Base-by-base conservation (phyloP, 164 flowering plant species). In the Piper betle region DNA sequence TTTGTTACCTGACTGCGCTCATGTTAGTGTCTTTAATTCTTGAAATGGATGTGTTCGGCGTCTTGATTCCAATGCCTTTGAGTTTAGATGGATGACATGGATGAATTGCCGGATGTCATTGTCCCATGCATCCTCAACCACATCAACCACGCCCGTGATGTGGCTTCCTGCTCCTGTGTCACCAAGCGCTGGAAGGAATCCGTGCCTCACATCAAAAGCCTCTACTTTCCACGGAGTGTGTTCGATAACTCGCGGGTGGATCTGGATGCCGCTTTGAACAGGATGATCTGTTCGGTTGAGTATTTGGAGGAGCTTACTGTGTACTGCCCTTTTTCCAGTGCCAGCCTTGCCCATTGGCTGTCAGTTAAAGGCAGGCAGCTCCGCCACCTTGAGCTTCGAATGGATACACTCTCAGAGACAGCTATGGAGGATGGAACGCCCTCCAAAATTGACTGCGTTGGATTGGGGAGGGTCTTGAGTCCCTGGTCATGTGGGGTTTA, bases 401-500 rank as follows among this genome's bases (percentile, higher is more conserved):
- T 91, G 81, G 95, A 90, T 59, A 82, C 72, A 63, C 71, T 85
- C 46, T 17, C 52, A 13, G 83, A 83, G 13, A 72, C 72, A 50
- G 64, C 69, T 12, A 37, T 39, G 11, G 50, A 46, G 37, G 37
- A 16, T 39, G 83, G 78, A 17, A 61, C 41, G 56, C 73, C 82
- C 37, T 68, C 81, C 0, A 84, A 88, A 64, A 20, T 88, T 62
- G 91, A 88, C 41, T 82, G 82, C 72, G 64, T 91, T 12, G 61
- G 68, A 6, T 58, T 55, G 12, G 89, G 80, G 25, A 69, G 40
- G 76, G 79, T 59, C 64, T 91, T 75, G 85, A 83, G 70, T 78
- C 87, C 0, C 69, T 91, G 7, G 84, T 77, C 70, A 82, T 91
- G 2, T 88, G 97, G 97, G 97, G 96, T 60, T 93, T 83, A 6